phyloP scores from a whole-genome alignment of 208 protist genomes.

The Angomonas deanei region DNA sequence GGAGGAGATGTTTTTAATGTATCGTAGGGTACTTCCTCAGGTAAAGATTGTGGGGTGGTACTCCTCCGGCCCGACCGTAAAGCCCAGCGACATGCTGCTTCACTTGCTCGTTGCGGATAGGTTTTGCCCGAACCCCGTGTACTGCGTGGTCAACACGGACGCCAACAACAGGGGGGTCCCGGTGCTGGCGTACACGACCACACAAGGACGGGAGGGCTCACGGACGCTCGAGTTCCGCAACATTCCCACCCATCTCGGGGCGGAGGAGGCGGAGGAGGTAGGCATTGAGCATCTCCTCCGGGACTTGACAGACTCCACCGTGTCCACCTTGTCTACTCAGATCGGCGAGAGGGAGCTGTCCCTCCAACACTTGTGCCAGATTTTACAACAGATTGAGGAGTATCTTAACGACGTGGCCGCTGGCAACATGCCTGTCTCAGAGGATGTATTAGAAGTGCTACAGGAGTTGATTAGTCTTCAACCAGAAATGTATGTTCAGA shows the following conservation, averaged over 20 bases:
- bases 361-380: slow-evolving; percentile 87
- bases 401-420: slow-evolving; percentile 87
- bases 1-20: slow-evolving; percentile 98
- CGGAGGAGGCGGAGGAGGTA: slow-evolving; percentile 98
- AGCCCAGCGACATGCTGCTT: slow-evolving; percentile 95
- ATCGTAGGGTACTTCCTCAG: slow-evolving; percentile 97
- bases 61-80: slow-evolving; percentile 96
- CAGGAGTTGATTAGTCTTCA: slow-evolving; percentile 87
- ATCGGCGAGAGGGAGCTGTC: slow-evolving; percentile 92
- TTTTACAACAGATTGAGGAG: slow-evolving; percentile 86
- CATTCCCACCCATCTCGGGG: slow-evolving; percentile 92
- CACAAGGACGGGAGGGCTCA: slow-evolving; percentile 68
- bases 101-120: slow-evolving; percentile 94
- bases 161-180: slow-evolving; percentile 85
- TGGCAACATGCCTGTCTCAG: slow-evolving; percentile 66
- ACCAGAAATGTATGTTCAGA: slow-evolving; percentile 75
- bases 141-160: slow-evolving; percentile 90
- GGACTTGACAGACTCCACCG: slow-evolving; percentile 96
- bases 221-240: slow-evolving; percentile 87
- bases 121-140: slow-evolving; percentile 90
- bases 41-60: slow-evolving; percentile 99
- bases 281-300: slow-evolving; percentile 99
- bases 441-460: slow-evolving; percentile 83
- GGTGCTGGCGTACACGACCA: slow-evolving; percentile 88
- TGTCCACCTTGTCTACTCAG: slow-evolving; percentile 93